Evolutionary conservation across 129 eudicot genomes (phyloP).

Genomic region (Heracleum sosnowskyi): DNA sequence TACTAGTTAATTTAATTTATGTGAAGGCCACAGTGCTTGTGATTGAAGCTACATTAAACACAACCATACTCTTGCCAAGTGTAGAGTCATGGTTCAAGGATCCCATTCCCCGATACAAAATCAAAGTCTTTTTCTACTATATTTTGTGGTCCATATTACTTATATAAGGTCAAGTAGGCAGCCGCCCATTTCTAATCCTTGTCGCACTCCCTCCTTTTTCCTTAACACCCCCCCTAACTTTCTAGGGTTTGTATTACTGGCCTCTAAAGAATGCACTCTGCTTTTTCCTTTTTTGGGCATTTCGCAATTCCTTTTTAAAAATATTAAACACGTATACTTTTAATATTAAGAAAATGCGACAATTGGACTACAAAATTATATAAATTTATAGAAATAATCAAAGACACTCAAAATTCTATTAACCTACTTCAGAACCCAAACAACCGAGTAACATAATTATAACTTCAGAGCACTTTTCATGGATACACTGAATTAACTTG

Average conservation of each 20-base stretch:
- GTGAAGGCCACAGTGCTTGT: not conserved
- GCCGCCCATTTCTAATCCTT: not conserved
- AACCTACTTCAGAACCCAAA: no score
- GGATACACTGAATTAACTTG: no score
- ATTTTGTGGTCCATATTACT: not conserved
- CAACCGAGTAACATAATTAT: no score
- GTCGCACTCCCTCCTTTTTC: not conserved
- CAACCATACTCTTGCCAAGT: conserved; percentile 1
- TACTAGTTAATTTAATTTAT: not conserved
- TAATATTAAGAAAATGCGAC: no score
- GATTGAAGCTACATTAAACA: not conserved
- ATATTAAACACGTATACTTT: no score
- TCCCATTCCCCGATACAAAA: not conserved
- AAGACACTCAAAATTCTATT: no score
- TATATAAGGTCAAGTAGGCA: not conserved
- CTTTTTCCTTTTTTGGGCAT: not conserved
- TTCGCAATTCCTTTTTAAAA: no score
- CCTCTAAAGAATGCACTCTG: not conserved
- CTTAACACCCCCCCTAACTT: not conserved
- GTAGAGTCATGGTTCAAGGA: not conserved
- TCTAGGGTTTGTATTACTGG: not conserved
- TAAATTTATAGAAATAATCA: no score
- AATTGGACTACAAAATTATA: no score
- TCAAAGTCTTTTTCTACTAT: not conserved
- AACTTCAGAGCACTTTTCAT: no score